These are phyloP conservation scores for Linum usitatissimum DNA, from an alignment of 345 rosid species.

Conservation along the genomic window DNA sequence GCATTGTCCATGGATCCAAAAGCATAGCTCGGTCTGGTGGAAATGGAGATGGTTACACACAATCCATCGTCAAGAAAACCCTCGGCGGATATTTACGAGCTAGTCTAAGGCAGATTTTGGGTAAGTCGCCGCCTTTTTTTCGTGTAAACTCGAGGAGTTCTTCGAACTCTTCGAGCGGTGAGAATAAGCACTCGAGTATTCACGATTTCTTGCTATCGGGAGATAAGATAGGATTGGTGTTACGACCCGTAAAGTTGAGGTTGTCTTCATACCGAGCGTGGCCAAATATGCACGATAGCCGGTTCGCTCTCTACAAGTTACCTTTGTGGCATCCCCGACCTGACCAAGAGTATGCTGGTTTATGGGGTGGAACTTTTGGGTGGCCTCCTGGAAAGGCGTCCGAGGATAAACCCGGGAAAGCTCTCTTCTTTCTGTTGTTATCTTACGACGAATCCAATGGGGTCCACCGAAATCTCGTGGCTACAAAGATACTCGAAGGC, in stretches of 20 bases:
- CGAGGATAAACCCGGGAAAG: conserved; percentile 69
- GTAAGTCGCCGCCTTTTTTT: conserved; percentile 35
- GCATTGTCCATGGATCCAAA: conserved; percentile 33
- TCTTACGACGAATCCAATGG: conserved; percentile 57
- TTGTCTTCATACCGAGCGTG: conserved; percentile 68
- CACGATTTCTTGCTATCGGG: conserved; percentile 51
- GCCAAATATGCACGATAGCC: conserved; percentile 74
- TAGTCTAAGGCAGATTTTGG: conserved; percentile 45
- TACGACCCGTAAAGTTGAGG: conserved; percentile 40
- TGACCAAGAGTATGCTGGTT: conserved; percentile 61
- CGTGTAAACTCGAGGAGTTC: conserved; percentile 23
- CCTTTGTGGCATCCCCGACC: conserved; percentile 37
- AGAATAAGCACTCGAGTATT: conserved; percentile 40
- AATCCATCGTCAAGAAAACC: conserved; percentile 27
- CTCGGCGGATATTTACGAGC: conserved; percentile 37
- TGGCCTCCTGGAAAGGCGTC: conserved; percentile 70
- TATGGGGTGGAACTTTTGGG: conserved; percentile 86
- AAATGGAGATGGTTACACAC: conserved; percentile 24
- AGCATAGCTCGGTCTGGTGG: conserved; percentile 26
- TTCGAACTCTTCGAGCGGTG: conserved; percentile 51
- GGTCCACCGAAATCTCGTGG: conserved; percentile 38
- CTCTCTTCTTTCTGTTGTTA: conserved; percentile 65
- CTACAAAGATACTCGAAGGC: conserved; percentile 82
- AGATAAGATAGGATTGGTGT: conserved; percentile 46
- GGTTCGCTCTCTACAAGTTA: conserved; percentile 66